Evolutionary conservation across 108 stramenopile species (phyloP).

Genomic region (Fragilaria radians): DNA sequence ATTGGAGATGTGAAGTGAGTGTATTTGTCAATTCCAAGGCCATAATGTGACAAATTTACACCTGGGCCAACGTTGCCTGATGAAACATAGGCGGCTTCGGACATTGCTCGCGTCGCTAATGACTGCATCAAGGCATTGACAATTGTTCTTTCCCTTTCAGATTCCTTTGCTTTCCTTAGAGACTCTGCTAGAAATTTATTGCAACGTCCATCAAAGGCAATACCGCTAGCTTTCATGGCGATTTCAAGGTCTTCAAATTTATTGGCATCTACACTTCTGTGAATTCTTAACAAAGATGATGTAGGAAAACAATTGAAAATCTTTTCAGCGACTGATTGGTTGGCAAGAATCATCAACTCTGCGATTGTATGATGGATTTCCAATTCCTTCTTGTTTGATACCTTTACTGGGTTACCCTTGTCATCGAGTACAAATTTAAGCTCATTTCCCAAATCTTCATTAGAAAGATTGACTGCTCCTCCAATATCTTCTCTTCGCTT

Average conservation of each 20-base stretch:
- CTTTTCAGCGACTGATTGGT: constrained; percentile 48
- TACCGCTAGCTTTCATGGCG: constrained; percentile 51
- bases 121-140: constrained; percentile 53
- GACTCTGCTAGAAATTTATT: constrained; percentile 36
- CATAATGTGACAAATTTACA: constrained; percentile 57
- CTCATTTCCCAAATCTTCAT: constrained; percentile 48
- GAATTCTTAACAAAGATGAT: constrained; percentile 58
- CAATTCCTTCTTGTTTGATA: constrained; percentile 51
- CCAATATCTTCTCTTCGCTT: constrained; percentile 38
- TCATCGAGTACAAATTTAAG: constrained; percentile 52
- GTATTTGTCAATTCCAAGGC: constrained; percentile 69
- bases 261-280: constrained; percentile 33
- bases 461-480: constrained; percentile 52
- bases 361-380: constrained; percentile 84
- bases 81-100: constrained; percentile 75
- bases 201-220: constrained; percentile 40
- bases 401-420: constrained; percentile 40
- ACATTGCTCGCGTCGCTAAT: constrained; percentile 76
- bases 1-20: constrained; percentile 89
- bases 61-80: constrained; percentile 31
- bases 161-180: constrained; percentile 25
- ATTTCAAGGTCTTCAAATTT: constrained; percentile 67
- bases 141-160: constrained; percentile 20
- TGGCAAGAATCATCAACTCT: constrained; percentile 77
- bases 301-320: constrained; percentile 41